Percentiles rank a stretch among this genome's conserved stretches.
Conservation (phyloP, 305 asterid species). For the Rubia peregrina region DNA sequence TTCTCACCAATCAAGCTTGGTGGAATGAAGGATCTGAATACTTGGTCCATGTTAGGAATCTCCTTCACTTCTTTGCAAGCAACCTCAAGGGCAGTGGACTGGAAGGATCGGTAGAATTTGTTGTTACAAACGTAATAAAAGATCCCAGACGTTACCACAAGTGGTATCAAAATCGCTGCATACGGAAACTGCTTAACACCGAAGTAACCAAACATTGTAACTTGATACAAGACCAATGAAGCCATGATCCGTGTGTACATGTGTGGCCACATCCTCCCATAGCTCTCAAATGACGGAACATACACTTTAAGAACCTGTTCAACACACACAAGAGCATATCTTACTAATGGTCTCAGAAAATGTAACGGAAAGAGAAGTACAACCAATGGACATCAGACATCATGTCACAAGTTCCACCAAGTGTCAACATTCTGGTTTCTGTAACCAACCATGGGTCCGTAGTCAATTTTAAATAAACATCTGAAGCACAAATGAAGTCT, state of each 20-base stretch:
- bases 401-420: not conserved
- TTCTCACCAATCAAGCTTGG: slow-evolving; percentile 59
- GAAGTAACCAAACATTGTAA: slow-evolving; percentile 76
- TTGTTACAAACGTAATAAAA: slow-evolving; percentile 36
- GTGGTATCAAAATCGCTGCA: slow-evolving; percentile 48
- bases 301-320: slow-evolving; percentile 73
- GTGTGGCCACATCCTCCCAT: slow-evolving; percentile 94
- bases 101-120: slow-evolving; percentile 61
- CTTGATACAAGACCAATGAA: slow-evolving; percentile 53
- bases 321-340: not conserved
- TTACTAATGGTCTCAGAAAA: not conserved
- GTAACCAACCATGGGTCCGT: not conserved
- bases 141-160: slow-evolving; percentile 46
- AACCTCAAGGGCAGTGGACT: slow-evolving; percentile 61
- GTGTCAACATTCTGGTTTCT: not conserved
- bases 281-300: slow-evolving; percentile 72
- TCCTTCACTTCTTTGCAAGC: slow-evolving; percentile 62
- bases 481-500: not conserved
- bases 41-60: slow-evolving; percentile 49
- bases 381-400: not conserved
- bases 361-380: not conserved
- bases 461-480: not conserved
- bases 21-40: slow-evolving; percentile 61
- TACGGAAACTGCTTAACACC: slow-evolving; percentile 36
- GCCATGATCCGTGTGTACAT: slow-evolving; percentile 57